These are phyloP conservation scores for Calonectria montana DNA, from an alignment of 2,329 filamentous ascomycete species.

Conservation along the genomic window DNA sequence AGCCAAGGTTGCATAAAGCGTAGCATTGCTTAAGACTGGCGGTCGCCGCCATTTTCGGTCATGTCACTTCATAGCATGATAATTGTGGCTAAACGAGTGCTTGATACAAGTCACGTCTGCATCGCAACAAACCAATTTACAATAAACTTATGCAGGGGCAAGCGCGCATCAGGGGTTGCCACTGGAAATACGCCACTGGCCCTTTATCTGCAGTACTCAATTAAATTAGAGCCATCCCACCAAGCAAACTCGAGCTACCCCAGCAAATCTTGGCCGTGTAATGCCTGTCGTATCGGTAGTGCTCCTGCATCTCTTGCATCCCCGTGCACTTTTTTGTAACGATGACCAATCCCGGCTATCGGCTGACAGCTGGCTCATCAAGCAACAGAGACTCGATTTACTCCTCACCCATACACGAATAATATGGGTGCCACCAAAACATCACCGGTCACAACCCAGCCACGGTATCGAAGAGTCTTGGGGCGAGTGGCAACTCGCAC, in stretches of 20 bases:
- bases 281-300: not conserved
- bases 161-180: not conserved
- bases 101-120: not conserved
- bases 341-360: not conserved
- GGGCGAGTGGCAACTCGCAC: not conserved
- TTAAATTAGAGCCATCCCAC: not conserved
- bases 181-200: not conserved
- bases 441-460: not conserved
- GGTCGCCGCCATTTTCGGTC: too few relatives aligned
- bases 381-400: not conserved
- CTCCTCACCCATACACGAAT: not conserved
- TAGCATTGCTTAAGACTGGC: too few relatives aligned
- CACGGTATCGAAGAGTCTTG: not conserved
- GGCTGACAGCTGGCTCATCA: not conserved
- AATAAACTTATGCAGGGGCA: slow-evolving; percentile 11
- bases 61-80: not conserved
- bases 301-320: not conserved
- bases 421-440: not conserved
- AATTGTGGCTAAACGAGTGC: not conserved
- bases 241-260: not conserved
- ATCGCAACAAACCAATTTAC: slow-evolving; percentile 4
- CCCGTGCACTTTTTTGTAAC: not conserved
- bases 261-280: not conserved
- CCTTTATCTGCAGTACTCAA: not conserved
- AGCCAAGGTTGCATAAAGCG: too few relatives aligned